Evolutionary conservation across 2,329 filamentous ascomycete genomes (phyloP).

Genomic region (Phaeosphaeria sp.): DNA sequence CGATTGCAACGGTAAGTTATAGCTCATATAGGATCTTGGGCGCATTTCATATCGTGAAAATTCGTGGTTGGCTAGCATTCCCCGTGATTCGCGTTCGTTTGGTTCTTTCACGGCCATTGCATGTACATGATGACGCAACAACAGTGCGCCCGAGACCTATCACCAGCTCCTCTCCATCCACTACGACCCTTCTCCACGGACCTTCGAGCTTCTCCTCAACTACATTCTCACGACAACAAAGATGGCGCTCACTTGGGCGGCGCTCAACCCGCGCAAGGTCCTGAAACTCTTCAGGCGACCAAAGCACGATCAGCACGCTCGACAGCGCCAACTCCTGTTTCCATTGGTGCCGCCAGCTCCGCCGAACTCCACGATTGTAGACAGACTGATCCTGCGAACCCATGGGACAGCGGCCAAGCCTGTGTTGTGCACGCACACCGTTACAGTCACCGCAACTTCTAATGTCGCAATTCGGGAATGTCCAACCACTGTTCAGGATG

Average conservation of each 20-base stretch:
- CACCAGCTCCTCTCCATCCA: background rate
- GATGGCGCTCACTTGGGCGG: background rate
- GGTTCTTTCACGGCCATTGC: background rate
- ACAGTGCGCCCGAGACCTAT: background rate
- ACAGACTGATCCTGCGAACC: background rate
- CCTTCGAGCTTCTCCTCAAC: background rate
- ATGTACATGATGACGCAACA: background rate
- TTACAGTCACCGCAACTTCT: background rate
- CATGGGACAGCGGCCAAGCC: background rate
- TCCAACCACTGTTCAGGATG: too few species aligned
- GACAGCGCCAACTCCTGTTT: background rate
- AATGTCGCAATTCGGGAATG: background rate
- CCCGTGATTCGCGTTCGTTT: background rate
- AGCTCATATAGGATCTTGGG: too few species aligned
- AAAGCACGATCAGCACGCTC: background rate
- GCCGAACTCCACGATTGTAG: background rate
- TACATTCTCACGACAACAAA: background rate
- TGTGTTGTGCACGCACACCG: background rate
- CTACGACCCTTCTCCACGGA: background rate
- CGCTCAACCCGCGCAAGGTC: background rate
- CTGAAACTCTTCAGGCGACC: background rate
- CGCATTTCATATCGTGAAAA: too few species aligned
- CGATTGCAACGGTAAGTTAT: too few species aligned
- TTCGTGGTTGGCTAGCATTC: too few species aligned
- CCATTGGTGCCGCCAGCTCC: background rate